These are phyloP conservation scores for Apiotrichum sp. DNA, from an alignment of 1,284 basidiomycete genomes.

Conservation along the genomic window DNA sequence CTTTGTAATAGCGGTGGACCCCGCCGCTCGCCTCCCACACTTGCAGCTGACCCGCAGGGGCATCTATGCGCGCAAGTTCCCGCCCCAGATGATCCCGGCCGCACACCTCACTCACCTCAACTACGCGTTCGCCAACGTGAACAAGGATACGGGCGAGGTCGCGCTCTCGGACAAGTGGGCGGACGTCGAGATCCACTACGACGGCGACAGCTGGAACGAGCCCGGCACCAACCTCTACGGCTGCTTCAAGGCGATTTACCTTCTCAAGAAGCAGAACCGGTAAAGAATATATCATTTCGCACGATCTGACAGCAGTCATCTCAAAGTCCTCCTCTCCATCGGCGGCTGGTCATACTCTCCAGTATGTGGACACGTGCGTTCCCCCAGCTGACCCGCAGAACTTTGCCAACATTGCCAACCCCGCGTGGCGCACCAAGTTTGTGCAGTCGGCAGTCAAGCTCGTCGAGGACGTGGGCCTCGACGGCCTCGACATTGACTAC, in stretches of 20 bases:
- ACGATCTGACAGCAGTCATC: slow-evolving; percentile 50
- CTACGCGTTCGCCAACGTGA: slow-evolving; percentile 83
- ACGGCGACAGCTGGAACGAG: slow-evolving; percentile 85
- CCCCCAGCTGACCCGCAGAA: slow-evolving; percentile 24
- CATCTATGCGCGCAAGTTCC: slow-evolving; percentile 85
- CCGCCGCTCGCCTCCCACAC: neutral
- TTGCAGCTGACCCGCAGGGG: slow-evolving; percentile 54
- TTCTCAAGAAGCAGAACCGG: slow-evolving; percentile 69
- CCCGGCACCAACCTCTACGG: slow-evolving; percentile 73
- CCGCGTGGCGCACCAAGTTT: slow-evolving; percentile 59
- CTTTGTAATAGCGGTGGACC: neutral
- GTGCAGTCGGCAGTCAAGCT: slow-evolving; percentile 64
- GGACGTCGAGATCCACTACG: slow-evolving; percentile 63
- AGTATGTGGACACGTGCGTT: slow-evolving; percentile 12
- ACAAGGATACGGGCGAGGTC: slow-evolving; percentile 60
- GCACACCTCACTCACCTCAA: slow-evolving; percentile 69
- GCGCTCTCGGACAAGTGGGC: slow-evolving; percentile 72
- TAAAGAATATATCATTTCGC: slow-evolving; percentile 17
- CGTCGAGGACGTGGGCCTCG: slow-evolving; percentile 80
- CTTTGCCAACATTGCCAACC: slow-evolving; percentile 54
- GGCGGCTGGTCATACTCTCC: slow-evolving; percentile 87
- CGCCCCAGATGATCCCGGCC: slow-evolving; percentile 61
- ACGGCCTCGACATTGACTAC: slow-evolving; percentile 55
- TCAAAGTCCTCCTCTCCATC: slow-evolving; percentile 70
- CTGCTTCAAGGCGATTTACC: slow-evolving; percentile 78